Conservation (phyloP, 805 yeast genomes). For the Pachysolen tannophilus region DNA sequence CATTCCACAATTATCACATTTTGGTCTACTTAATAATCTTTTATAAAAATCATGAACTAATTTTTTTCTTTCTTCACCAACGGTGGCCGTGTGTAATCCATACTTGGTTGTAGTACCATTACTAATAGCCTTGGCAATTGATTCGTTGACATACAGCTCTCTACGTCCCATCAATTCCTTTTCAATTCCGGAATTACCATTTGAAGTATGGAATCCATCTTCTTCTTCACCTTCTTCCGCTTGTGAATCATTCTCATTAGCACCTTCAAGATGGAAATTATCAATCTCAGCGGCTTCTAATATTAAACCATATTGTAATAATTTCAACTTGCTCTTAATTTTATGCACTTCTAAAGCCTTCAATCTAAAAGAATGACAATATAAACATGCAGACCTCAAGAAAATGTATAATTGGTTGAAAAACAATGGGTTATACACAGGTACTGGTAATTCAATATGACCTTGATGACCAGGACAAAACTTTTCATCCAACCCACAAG, state of each 20-base stretch:
- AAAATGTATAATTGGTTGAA: conserved; percentile 85
- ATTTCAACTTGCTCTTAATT: conserved; percentile 65
- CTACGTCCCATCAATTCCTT: conserved; percentile 50
- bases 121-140: conserved; percentile 64
- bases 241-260: conserved; percentile 31
- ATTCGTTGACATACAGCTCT: conserved; percentile 59
- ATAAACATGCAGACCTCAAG: conserved; percentile 79
- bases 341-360: conserved; percentile 63
- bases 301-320: conserved; percentile 83
- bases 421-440: conserved; percentile 91
- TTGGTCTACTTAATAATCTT: conserved; percentile 64
- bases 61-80: conserved; percentile 78
- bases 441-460: conserved; percentile 92
- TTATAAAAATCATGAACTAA: conserved; percentile 68
- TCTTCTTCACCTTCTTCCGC: conserved; percentile 35
- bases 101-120: conserved; percentile 62
- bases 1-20: conserved; percentile 96
- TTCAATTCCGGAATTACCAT: conserved; percentile 29
- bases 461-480: conserved; percentile 98
- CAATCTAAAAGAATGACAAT: conserved; percentile 81
- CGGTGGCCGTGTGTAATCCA: conserved; percentile 78
- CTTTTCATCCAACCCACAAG: conserved; percentile 93
- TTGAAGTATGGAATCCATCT: conserved; percentile 12
- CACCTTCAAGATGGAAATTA: conserved; percentile 37
- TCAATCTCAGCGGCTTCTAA: conserved; percentile 73